phyloP scores from a whole-genome alignment of 495 filamentous ascomycete genomes.

The Emericellopsis terricola region DNA sequence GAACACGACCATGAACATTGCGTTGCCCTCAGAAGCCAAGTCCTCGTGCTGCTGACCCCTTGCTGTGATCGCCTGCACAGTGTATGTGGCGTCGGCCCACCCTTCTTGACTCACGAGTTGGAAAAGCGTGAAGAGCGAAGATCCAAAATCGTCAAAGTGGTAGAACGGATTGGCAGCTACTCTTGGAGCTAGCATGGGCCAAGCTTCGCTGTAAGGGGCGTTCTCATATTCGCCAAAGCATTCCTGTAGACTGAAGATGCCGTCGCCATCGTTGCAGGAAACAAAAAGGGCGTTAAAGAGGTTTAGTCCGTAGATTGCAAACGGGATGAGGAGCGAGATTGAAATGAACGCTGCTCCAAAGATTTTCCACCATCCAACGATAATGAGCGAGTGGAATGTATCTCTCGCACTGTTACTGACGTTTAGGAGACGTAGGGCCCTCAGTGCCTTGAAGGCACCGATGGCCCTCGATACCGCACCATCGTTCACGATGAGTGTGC shows the following conservation, averaged over 20 bases:
- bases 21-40: constrained; percentile 62
- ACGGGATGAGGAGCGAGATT: constrained; percentile 82
- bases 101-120: constrained; percentile 98
- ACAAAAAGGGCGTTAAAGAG: constrained; percentile 74
- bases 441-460: constrained; percentile 95
- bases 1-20: constrained; percentile 87
- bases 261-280: constrained; percentile 56
- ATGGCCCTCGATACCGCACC: constrained; percentile 74
- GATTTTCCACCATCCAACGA: constrained; percentile 85
- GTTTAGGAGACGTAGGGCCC: constrained; percentile 79
- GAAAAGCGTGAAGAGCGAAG: constrained; percentile 88
- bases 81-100: constrained; percentile 82
- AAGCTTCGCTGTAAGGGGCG: constrained; percentile 51
- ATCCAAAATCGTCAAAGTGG: constrained; percentile 86
- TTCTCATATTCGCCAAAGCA: constrained; percentile 72
- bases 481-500: constrained; percentile 57
- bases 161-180: constrained; percentile 66
- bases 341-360: constrained; percentile 75
- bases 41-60: constrained; percentile 47
- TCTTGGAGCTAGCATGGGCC: constrained; percentile 70
- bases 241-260: constrained; percentile 39
- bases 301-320: constrained; percentile 88
- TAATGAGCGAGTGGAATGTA: constrained; percentile 91
- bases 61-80: constrained; percentile 67
- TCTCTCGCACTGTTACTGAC: constrained; percentile 91